These are phyloP conservation scores for Alloteropsis semialata DNA, from an alignment of 176 grass and related monocot genomes.

Conservation along the genomic window DNA sequence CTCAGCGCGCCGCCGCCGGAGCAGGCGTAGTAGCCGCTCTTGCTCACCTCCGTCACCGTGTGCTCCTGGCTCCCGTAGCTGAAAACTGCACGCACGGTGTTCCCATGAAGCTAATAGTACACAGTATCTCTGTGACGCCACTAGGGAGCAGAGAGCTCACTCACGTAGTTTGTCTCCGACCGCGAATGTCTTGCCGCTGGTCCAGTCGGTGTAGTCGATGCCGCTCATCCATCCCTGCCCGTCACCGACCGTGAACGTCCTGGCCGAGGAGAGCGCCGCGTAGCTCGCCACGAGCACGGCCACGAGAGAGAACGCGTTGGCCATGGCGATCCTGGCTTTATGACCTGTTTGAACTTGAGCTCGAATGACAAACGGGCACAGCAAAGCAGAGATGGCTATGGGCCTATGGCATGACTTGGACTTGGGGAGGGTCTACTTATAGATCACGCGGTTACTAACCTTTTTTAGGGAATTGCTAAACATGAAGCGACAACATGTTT, in stretches of 20 bases:
- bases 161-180: slow-evolving; percentile 59
- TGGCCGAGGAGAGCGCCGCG: slow-evolving; percentile 18
- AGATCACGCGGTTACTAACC: background rate
- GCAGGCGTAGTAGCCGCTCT: slow-evolving; percentile 61
- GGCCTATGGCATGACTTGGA: background rate
- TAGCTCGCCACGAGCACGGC: background rate
- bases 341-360: background rate
- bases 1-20: slow-evolving; percentile 41
- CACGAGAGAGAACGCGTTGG: background rate
- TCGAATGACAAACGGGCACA: background rate
- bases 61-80: slow-evolving; percentile 43
- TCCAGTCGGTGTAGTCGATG: slow-evolving; percentile 58
- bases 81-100: slow-evolving; percentile 45
- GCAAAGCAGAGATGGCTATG: background rate
- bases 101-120: too few species aligned
- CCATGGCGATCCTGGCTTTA: slow-evolving; percentile 1
- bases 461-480: too few species aligned
- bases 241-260: slow-evolving; percentile 58
- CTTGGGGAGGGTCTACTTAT: background rate
- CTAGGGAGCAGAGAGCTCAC: background rate
- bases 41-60: slow-evolving; percentile 74
- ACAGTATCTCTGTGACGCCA: background rate
- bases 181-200: slow-evolving; percentile 41
- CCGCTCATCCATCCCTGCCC: slow-evolving; percentile 41
- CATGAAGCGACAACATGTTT: too few species aligned